Conservation (phyloP, 2,329 filamentous ascomycete genomes). For the Septoria linicola region DNA sequence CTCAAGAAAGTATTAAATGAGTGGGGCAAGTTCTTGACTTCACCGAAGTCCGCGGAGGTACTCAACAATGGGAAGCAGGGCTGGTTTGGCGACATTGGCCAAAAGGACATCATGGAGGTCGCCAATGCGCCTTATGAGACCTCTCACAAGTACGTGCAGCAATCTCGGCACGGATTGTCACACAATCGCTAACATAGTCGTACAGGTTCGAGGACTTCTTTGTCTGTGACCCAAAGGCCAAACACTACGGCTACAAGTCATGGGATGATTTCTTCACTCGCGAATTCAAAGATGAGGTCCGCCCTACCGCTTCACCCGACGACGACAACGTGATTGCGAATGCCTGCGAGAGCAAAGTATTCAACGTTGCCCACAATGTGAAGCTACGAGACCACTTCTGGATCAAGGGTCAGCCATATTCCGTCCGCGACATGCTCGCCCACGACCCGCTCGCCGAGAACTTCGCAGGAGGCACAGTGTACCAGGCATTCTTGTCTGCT, state of each 20-base stretch:
- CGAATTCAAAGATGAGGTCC: conserved; percentile 53
- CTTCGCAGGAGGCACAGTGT: conserved; percentile 65
- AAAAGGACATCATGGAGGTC: conserved; percentile 39
- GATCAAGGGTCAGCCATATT: conserved; percentile 69
- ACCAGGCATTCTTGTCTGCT: conserved; percentile 68
- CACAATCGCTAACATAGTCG: not conserved
- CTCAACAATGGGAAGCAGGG: conserved; percentile 39
- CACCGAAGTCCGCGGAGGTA: conserved; percentile 40
- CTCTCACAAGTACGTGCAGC: conserved; percentile 17
- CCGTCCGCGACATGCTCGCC: conserved; percentile 48
- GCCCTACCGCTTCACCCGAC: conserved; percentile 59
- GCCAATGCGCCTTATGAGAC: conserved; percentile 35
- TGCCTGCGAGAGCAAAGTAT: conserved; percentile 64
- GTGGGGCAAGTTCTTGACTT: conserved; percentile 45
- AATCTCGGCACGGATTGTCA: not conserved
- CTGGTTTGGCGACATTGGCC: conserved; percentile 45
- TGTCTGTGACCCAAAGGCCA: conserved; percentile 55
- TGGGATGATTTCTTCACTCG: conserved; percentile 73
- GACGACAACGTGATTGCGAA: conserved; percentile 60
- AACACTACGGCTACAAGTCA: conserved; percentile 61
- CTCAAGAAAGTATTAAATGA: conserved; percentile 53
- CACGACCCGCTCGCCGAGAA: conserved; percentile 53
- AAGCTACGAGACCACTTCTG: conserved; percentile 63
- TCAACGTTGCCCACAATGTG: conserved; percentile 52
- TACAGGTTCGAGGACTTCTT: conserved; percentile 56